A percentile compares a stretch with the other conserved stretches of the same genome.
These are phyloP conservation scores for Asterella californica DNA, from an alignment of 225 moss, liverwort and hornwort species.

Conservation along the genomic window DNA sequence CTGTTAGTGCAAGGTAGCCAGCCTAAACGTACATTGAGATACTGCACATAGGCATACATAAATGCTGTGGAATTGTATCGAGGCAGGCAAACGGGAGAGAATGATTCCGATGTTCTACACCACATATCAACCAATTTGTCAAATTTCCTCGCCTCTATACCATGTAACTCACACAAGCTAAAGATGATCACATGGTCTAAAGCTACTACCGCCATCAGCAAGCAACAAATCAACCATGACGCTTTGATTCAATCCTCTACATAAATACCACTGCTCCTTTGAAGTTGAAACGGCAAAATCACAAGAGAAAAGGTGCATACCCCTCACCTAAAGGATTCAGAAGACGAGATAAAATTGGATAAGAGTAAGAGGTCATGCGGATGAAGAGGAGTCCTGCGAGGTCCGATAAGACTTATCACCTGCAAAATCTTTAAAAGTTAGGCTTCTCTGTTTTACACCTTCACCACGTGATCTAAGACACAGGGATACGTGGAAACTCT, in stretches of 20 bases:
- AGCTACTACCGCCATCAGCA: not conserved
- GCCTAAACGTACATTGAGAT: constrained; percentile 73
- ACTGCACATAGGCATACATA: constrained; percentile 98
- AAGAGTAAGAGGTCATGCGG: constrained; percentile 88
- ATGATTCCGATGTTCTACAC: constrained; percentile 89
- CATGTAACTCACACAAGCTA: not conserved
- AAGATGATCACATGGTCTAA: not conserved
- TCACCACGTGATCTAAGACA: not conserved
- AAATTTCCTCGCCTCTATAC: not conserved
- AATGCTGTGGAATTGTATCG: constrained; percentile 92
- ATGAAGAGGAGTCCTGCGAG: constrained; percentile 71
- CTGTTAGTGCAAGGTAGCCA: not conserved
- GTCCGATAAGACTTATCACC: constrained; percentile 87
- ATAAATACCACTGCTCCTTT: not conserved
- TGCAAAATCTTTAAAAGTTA: constrained; percentile 25
- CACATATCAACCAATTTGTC: constrained; percentile 25
- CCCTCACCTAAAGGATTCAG: constrained; percentile 92
- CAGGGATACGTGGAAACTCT: not conserved
- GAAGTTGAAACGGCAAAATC: not conserved
- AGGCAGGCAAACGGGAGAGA: constrained; percentile 94
- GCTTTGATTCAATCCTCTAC: not conserved
- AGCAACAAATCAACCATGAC: not conserved
- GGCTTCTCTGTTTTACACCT: not conserved
- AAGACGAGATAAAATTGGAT: constrained; percentile 90
- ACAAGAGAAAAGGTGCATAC: constrained; percentile 27